A percentile compares a stretch with the other conserved stretches of the same genome.
Conservation (phyloP, 1,284 basidiomycete genomes). For the Apiotrichum laibachii region DNA sequence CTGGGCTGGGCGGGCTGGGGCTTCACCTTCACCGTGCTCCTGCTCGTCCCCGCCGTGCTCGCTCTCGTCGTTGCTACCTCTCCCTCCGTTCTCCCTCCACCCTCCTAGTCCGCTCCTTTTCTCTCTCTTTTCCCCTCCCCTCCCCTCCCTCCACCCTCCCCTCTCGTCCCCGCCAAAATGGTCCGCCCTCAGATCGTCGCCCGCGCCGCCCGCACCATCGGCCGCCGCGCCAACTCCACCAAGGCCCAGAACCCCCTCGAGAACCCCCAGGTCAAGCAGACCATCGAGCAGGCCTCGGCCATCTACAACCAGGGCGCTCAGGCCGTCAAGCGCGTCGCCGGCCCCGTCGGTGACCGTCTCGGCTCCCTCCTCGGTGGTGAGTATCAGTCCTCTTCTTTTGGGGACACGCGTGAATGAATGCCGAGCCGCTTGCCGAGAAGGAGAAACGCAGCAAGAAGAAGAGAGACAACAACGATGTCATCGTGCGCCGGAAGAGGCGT, state of each 20-base stretch:
- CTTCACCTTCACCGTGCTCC: no score
- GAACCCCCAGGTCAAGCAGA: constrained; percentile 27
- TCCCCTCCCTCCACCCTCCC: constrained; percentile 8
- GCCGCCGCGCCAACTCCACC: constrained; percentile 24
- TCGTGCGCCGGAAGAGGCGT: no score
- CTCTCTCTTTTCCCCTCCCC: not conserved
- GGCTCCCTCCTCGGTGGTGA: constrained; percentile 47
- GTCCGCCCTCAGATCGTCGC: constrained; percentile 22
- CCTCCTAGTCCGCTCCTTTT: not conserved
- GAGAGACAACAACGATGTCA: no score
- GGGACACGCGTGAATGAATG: no score
- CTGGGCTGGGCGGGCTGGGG: no score
- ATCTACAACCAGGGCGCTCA: constrained; percentile 33
- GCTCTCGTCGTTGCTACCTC: not conserved
- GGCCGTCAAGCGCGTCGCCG: constrained; percentile 45
- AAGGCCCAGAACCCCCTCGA: constrained; percentile 44
- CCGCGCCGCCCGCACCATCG: constrained; percentile 13
- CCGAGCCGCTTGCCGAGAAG: not conserved
- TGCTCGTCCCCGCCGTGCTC: not conserved
- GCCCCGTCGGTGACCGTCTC: constrained; percentile 48
- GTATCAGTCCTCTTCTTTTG: constrained; percentile 18
- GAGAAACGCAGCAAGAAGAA: no score
- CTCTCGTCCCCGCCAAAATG: constrained; percentile 9
- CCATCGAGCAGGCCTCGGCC: constrained; percentile 10
- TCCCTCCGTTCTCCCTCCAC: not conserved